Evolutionary conservation across 2,329 filamentous ascomycete genomes (phyloP), one percentile per base, ranked within the genome.

Genomic region (Dactylellina cionopaga): DNA sequence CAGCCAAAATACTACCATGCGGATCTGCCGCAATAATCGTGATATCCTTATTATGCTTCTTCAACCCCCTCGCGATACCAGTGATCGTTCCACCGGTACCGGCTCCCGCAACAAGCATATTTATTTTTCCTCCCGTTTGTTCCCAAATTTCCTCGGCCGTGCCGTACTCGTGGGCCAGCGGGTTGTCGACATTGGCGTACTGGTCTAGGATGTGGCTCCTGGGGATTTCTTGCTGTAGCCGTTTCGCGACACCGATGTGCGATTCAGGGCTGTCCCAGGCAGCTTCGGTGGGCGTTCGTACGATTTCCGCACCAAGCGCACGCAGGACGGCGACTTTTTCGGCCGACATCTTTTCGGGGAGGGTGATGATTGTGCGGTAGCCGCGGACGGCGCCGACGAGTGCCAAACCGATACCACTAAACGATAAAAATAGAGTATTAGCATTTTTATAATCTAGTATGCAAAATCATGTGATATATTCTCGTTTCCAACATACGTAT

Each of bases 301-400:
- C 97, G 81, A 99, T 98, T 79, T 96, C 97, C 41, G 95, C 95
- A 75, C 94, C 94, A 56, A 99, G 86, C 27, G 95, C 94, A 77
- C 92, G 91, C 74, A 99, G 86, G 25, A 99, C 95, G 1, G 94
- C 90, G 37, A 99, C 95, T 82, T 99, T 99, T 82, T 99, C 95
- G 49, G 92, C 91, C 0, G 92, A 97, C 95, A 99, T 99, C 85
- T 99, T 99, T 83, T 99, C 95, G 55, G 95, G 95, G 46, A 99
- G 87, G 9, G 95, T 99, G 81, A 99, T 99, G 82, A 99, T 98
- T 39, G 93, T 96, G 82, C 94, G 94, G 85, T 98, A 99, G 76
- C 93, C 94, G 84, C 97, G 98, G 79, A 99, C 91, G 13, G 95
- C 95, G 66, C 88, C 94, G 15, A 98, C 94, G 31, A 99, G 88